Evolutionary conservation across 1,284 basidiomycete species (phyloP), one percentile per base, ranked within the genome.

Genomic region (Ustilago esculenta): DNA sequence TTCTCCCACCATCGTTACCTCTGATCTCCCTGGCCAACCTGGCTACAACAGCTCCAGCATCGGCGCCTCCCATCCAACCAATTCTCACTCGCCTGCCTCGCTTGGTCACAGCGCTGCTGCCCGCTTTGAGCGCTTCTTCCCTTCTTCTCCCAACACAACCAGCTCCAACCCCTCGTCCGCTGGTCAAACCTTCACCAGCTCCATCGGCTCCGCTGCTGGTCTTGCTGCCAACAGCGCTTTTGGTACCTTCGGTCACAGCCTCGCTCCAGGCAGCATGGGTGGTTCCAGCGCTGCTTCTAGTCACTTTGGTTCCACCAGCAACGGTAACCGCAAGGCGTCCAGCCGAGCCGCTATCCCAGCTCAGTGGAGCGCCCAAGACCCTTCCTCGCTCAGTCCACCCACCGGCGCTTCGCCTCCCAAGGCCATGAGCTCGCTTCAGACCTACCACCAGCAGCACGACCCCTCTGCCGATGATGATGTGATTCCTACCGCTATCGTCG

Each of bases 401-500:
- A 20, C 55, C 8, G 58, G 55, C 30, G 44, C 43, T 10, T 72
- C 69, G 12, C 69, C 69, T 12, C 58, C 69, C 27, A 66, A 59
- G 9, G 37, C 15, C 18, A 30, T 36, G 14, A 21, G 36, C 25
- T 33, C 51, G 11, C 41, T 66, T 18, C 57, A 41, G 23, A 27
- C 49, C 1, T 55, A 61, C 10, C 48, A 61, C 10, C 48, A 47
- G 3, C 53, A 54, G 20, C 40, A 37, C 7, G 41, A 37, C 11
- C n/a, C 20, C n/a, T 27, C 30, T n/a, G 51, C 43, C 20, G 92
- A 93, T 73, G 94, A 97, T 82, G 94, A 97, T 82, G 87, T 97
- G 82, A 98, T 98, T 83, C 95, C 95, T 50, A 98, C 95, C 15
- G 95, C 96, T 52, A 98, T 99, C 79, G 95, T 99, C 80, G 96